Evolutionary conservation across 2,329 filamentous ascomycete genomes (phyloP).

Genomic region (Gyromitra esculenta): DNA sequence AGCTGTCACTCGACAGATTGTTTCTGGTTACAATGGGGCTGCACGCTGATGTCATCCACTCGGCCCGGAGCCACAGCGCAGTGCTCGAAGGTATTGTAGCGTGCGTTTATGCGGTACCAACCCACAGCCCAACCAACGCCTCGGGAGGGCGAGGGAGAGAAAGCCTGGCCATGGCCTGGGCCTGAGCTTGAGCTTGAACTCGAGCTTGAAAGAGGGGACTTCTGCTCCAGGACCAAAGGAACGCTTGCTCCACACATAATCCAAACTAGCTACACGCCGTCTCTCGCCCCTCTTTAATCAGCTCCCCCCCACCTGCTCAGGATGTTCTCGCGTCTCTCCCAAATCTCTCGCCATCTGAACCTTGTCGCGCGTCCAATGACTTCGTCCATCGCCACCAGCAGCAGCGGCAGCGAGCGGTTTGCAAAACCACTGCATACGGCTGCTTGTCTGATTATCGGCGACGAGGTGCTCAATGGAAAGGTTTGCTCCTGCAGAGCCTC

Average conservation of each 20-base stretch:
- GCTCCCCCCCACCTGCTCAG: conserved; percentile 16
- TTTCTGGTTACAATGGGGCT: neutral
- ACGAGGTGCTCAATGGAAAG: conserved; percentile 95
- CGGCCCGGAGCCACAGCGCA: too few species aligned
- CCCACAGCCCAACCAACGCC: neutral
- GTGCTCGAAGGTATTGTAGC: neutral
- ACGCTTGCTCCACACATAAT: neutral
- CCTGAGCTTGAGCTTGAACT: too few species aligned
- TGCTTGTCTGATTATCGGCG: conserved; percentile 93
- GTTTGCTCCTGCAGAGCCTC: conserved; percentile 63
- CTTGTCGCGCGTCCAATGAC: conserved; percentile 64
- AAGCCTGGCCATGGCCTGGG: neutral
- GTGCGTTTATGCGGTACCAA: neutral
- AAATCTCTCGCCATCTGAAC: conserved; percentile 76
- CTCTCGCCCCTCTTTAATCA: neutral
- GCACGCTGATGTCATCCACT: neutral
- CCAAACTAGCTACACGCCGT: neutral
- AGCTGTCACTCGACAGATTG: conserved; percentile 3
- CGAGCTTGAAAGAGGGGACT: too few species aligned
- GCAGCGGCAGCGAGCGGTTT: conserved; percentile 60
- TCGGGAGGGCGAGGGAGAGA: neutral
- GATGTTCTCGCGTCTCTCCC: conserved; percentile 82
- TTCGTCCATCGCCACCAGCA: conserved; percentile 59
- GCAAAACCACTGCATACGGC: conserved; percentile 76
- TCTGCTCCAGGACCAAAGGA: neutral